Percentiles rank a stretch among this genome's conserved stretches.
Evolutionary conservation across 2,329 filamentous ascomycete species (phyloP).

Genomic region (Monosporascus cannonballus): DNA sequence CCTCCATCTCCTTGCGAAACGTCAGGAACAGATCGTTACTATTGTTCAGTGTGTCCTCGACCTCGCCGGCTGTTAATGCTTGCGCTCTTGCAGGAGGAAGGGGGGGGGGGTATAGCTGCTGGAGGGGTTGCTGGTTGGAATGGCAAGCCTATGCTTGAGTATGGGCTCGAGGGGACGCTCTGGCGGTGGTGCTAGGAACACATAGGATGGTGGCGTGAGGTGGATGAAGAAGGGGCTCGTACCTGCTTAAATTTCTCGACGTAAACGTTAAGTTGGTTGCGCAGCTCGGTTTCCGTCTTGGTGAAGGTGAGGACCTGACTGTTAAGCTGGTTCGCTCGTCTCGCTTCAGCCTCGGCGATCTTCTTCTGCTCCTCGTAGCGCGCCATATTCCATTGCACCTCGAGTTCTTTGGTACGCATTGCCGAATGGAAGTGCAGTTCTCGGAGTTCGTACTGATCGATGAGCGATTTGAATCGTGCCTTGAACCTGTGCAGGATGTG

Average conservation of each 20-base stretch:
- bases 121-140: neutral
- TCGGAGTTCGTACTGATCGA: constrained; percentile 93
- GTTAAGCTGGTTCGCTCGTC: constrained; percentile 78
- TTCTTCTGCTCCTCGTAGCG: constrained; percentile 88
- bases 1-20: constrained; percentile 98
- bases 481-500: constrained; percentile 61
- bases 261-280: constrained; percentile 95
- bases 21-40: constrained; percentile 96
- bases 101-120: constrained; percentile 4
- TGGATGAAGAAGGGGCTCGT: constrained; percentile 31
- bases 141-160: neutral
- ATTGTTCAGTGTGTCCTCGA: constrained; percentile 97
- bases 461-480: constrained; percentile 84
- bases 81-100: constrained; percentile 7
- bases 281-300: constrained; percentile 88
- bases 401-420: constrained; percentile 89
- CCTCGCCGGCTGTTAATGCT: constrained; percentile 56
- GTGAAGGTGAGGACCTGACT: constrained; percentile 91
- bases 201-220: constrained; percentile 12
- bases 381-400: constrained; percentile 86
- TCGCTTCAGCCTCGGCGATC: constrained; percentile 73
- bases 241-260: constrained; percentile 99
- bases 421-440: constrained; percentile 91
- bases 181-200: neutral
- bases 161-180: neutral